Conservation (phyloP, 768 basidiomycete genomes). For the Daedalea quercina region DNA sequence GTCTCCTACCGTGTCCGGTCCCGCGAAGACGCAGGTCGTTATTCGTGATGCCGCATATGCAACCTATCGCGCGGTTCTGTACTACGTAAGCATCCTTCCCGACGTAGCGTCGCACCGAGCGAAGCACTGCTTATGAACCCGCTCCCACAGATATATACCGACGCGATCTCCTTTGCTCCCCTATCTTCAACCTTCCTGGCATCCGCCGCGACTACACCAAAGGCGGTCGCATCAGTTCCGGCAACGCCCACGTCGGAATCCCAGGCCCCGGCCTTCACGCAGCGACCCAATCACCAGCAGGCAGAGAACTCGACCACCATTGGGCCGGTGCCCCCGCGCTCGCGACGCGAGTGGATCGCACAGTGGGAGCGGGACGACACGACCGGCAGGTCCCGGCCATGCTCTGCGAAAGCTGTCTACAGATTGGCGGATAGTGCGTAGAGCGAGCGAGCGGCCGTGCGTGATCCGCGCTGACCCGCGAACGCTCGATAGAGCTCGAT, state of each 20-base stretch:
- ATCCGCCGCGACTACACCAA: slow-evolving; percentile 4
- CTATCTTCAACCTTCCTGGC: slow-evolving; percentile 61
- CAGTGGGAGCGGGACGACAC: slow-evolving; percentile 53
- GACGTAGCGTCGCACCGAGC: neutral
- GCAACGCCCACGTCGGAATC: slow-evolving; percentile 23
- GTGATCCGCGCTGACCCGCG: too few relatives aligned
- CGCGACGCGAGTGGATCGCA: slow-evolving; percentile 64
- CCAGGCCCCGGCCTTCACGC: slow-evolving; percentile 21
- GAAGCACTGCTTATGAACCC: neutral
- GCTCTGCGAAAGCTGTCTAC: slow-evolving; percentile 82
- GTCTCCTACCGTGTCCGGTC: slow-evolving; percentile 27
- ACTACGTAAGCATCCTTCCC: slow-evolving; percentile 47
- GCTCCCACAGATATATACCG: slow-evolving; percentile 66
- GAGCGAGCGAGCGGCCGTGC: neutral
- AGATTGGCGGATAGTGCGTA: slow-evolving; percentile 74
- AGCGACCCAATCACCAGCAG: slow-evolving; percentile 12
- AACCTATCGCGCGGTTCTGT: slow-evolving; percentile 63
- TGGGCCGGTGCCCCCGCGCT: slow-evolving; percentile 20
- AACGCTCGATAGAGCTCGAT: slow-evolving; percentile 50
- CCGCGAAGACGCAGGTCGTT: slow-evolving; percentile 45
- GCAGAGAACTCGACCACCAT: slow-evolving; percentile 9
- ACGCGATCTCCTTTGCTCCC: slow-evolving; percentile 78
- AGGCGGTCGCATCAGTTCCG: slow-evolving; percentile 3
- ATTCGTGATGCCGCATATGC: slow-evolving; percentile 54
- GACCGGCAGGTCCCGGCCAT: slow-evolving; percentile 59